Evolutionary conservation across 2,329 filamentous ascomycete genomes (phyloP).

Genomic region (Xylariaceae sp.): DNA sequence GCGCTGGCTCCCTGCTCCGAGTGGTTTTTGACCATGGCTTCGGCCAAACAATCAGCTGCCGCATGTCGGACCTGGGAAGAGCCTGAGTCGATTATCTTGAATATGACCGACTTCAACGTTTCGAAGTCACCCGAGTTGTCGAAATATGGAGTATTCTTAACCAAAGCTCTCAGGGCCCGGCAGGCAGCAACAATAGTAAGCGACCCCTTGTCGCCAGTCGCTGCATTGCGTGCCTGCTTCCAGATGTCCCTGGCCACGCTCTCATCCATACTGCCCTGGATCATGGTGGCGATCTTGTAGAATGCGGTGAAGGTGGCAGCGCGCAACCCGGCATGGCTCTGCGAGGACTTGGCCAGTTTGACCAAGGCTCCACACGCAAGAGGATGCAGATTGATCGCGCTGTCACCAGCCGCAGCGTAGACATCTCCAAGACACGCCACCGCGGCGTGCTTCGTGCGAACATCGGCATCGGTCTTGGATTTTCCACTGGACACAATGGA

Average conservation of each 20-base stretch:
- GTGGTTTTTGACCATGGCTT: constrained; percentile 76
- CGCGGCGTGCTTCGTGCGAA: constrained; percentile 79
- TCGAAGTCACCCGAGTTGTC: constrained; percentile 88
- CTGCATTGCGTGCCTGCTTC: constrained; percentile 80
- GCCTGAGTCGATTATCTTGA: constrained; percentile 79
- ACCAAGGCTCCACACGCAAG: constrained; percentile 66
- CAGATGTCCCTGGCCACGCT: constrained; percentile 80
- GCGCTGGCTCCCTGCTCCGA: constrained; percentile 51
- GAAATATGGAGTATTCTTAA: constrained; percentile 72
- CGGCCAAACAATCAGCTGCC: constrained; percentile 77
- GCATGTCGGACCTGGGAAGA: constrained; percentile 74
- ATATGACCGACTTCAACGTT: constrained; percentile 72
- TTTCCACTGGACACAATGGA: constrained; percentile 69
- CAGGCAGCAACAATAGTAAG: constrained; percentile 76
- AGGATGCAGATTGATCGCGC: constrained; percentile 76
- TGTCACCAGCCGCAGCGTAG: constrained; percentile 89
- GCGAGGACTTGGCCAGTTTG: constrained; percentile 73
- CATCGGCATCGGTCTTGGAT: constrained; percentile 66
- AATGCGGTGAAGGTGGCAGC: constrained; percentile 72
- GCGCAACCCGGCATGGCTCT: constrained; percentile 74
- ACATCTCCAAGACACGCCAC: constrained; percentile 82
- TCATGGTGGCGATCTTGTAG: constrained; percentile 69
- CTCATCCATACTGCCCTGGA: constrained; percentile 76
- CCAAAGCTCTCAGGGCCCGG: constrained; percentile 68
- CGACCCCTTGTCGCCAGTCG: constrained; percentile 72